Conservation (phyloP, 257 asterid genomes). For the Solanum tacnaense region DNA sequence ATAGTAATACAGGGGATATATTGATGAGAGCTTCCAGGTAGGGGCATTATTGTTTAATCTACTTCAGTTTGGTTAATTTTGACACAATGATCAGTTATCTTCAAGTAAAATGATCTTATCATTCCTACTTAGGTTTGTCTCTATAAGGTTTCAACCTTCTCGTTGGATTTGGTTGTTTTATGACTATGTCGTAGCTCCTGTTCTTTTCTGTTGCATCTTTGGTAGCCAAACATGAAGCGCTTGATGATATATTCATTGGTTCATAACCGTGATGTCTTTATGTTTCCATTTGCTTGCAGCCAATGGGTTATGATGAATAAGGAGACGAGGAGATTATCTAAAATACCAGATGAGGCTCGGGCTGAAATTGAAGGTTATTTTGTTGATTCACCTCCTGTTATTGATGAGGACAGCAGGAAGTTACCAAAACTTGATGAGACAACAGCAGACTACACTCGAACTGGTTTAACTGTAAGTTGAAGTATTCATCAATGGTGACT, state of each 20-base stretch:
- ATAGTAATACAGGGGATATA: constrained; percentile 64
- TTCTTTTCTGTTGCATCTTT: neutral
- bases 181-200: neutral
- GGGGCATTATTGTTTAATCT: neutral
- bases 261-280: neutral
- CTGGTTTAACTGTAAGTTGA: constrained; percentile 81
- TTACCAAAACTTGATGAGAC: constrained; percentile 76
- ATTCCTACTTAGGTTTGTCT: neutral
- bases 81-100: neutral
- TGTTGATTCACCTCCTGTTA: constrained; percentile 79
- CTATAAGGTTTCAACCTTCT: neutral
- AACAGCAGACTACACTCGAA: constrained; percentile 48
- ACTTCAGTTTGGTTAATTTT: neutral
- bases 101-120: neutral
- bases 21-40: constrained; percentile 93
- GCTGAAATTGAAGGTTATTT: constrained; percentile 67
- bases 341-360: constrained; percentile 91
- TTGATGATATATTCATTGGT: neutral
- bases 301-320: constrained; percentile 96
- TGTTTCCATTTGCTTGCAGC: constrained; percentile 27
- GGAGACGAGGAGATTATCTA: constrained; percentile 81
- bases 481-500: neutral
- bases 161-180: neutral
- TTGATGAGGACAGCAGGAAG: constrained; percentile 72
- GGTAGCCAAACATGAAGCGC: neutral